Evolutionary conservation across 2,329 filamentous ascomycete species (phyloP).

Genomic region (Trichoderma sp.): DNA sequence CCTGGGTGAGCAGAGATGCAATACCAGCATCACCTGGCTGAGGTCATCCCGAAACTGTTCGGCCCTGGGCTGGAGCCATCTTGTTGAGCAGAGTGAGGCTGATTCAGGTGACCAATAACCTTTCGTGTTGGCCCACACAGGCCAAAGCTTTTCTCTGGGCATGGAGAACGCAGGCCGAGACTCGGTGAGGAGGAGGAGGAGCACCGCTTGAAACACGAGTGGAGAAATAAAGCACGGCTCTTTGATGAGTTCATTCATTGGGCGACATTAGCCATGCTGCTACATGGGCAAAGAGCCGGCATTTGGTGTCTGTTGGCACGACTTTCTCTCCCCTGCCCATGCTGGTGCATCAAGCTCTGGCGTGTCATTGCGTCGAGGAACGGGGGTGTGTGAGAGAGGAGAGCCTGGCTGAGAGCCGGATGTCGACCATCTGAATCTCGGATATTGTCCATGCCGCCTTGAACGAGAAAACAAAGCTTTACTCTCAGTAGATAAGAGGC

Average conservation of each 20-base stretch:
- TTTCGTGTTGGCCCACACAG: not conserved
- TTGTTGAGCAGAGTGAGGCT: not conserved
- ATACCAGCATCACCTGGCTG: not conserved
- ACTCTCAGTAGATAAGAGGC: not conserved
- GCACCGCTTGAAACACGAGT: not conserved
- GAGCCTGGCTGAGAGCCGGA: not conserved
- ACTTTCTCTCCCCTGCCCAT: not conserved
- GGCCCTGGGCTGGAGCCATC: too few species aligned
- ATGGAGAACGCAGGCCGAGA: not conserved
- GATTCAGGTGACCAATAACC: not conserved
- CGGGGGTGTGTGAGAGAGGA: not conserved
- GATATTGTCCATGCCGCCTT: not conserved
- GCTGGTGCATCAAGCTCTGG: not conserved
- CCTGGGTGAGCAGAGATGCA: not conserved
- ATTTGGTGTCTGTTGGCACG: not conserved
- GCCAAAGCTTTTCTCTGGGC: not conserved
- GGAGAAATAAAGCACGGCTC: not conserved
- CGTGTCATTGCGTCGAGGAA: not conserved
- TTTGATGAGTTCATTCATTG: not conserved
- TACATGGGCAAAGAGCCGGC: not conserved
- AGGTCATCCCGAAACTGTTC: not conserved
- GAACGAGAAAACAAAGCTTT: not conserved
- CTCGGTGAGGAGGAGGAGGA: not conserved
- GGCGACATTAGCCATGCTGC: not conserved
- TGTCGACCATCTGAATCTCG: not conserved